phyloP scores from a whole-genome alignment of 2,329 filamentous ascomycete genomes.

The Fusarium praegraminearum region DNA sequence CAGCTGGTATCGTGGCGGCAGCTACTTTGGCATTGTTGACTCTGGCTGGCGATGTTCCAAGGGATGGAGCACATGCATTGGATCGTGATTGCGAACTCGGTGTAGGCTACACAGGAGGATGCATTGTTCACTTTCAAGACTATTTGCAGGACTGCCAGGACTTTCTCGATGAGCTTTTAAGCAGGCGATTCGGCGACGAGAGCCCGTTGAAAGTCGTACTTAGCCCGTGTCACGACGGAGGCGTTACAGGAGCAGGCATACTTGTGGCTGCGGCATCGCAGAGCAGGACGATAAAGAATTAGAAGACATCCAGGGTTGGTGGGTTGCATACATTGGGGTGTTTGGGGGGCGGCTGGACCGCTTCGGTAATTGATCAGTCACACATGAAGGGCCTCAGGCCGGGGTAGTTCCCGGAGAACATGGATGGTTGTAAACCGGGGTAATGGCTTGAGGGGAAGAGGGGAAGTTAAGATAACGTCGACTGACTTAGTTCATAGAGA shows the following conservation, averaged over 20 bases:
- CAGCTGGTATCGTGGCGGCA: slow-evolving; percentile 79
- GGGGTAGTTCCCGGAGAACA: slow-evolving; percentile 22
- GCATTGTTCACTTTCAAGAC: slow-evolving; percentile 82
- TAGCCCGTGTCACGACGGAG: slow-evolving; percentile 70
- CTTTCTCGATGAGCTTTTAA: slow-evolving; percentile 70
- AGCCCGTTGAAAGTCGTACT: slow-evolving; percentile 61
- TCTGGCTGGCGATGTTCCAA: slow-evolving; percentile 74
- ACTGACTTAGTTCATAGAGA: slow-evolving; percentile 31
- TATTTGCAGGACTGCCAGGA: slow-evolving; percentile 77
- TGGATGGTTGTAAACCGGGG: slow-evolving; percentile 28
- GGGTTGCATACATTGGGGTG: slow-evolving; percentile 33
- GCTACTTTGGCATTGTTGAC: slow-evolving; percentile 77
- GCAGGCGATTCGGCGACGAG: slow-evolving; percentile 43
- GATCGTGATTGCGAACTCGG: slow-evolving; percentile 67
- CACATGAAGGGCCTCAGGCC: slow-evolving; percentile 24
- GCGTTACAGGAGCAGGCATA: slow-evolving; percentile 71
- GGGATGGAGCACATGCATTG: slow-evolving; percentile 41
- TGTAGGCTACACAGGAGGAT: slow-evolving; percentile 83
- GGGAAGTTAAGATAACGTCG: slow-evolving; percentile 11
- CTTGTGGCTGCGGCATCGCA: slow-evolving; percentile 61
- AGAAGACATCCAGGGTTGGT: slow-evolving; percentile 9
- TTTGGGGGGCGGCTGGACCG: slow-evolving; percentile 38
- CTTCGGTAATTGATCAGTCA: slow-evolving; percentile 37
- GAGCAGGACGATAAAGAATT: slow-evolving; percentile 54
- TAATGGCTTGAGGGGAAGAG: slow-evolving; percentile 21